A percentile compares a stretch with the other conserved stretches of the same genome.
Conservation (phyloP, 768 basidiomycete species). For the Trichaptum fuscoviolaceum region DNA sequence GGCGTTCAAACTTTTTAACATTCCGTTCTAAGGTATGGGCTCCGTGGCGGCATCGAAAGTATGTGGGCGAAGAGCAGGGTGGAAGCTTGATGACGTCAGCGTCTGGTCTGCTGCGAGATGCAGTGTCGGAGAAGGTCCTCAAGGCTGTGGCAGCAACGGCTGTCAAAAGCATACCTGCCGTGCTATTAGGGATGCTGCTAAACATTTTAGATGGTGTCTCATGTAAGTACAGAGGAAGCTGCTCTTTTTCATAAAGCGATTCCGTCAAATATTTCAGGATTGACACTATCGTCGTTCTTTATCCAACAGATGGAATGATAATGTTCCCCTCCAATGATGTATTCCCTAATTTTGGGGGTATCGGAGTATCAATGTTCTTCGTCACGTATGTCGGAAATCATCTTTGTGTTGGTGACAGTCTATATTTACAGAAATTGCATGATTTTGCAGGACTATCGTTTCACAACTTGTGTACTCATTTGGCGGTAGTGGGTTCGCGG, state of each 20-base stretch:
- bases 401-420: background rate
- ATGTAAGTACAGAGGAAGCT: slow-evolving; percentile 43
- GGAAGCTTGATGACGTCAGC: background rate
- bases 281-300: background rate
- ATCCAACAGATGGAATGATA: slow-evolving; percentile 79
- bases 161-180: slow-evolving; percentile 65
- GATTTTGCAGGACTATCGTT: slow-evolving; percentile 51
- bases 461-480: slow-evolving; percentile 81
- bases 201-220: slow-evolving; percentile 94
- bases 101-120: background rate
- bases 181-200: slow-evolving; percentile 75
- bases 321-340: slow-evolving; percentile 83
- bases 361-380: slow-evolving; percentile 96
- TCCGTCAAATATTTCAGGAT: background rate
- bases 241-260: background rate
- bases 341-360: slow-evolving; percentile 76
- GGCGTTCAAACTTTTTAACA: background rate
- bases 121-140: background rate
- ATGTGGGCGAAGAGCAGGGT: background rate
- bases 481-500: slow-evolving; percentile 85
- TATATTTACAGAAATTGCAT: background rate
- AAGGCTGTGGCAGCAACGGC: slow-evolving; percentile 21
- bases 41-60: slow-evolving; percentile 7
- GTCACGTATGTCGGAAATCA: slow-evolving; percentile 48
- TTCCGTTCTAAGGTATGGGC: background rate